These are phyloP conservation scores for Gryganskiella cystojenkinii DNA, from an alignment of 192 early-diverging fungal species.

Conservation along the genomic window DNA sequence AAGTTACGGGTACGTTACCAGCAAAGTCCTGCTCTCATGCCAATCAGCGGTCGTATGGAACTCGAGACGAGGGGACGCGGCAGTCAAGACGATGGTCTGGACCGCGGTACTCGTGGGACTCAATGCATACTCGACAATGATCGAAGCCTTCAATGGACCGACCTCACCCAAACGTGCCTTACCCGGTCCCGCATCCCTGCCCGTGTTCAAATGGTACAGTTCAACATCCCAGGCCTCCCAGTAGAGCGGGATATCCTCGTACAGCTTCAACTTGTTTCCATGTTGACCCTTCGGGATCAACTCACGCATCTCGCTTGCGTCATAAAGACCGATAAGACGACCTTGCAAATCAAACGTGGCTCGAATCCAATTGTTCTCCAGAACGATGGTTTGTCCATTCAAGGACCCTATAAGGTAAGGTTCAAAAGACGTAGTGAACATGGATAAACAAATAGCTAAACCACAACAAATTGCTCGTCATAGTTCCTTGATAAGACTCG, in stretches of 20 bases:
- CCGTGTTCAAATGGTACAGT: constrained; percentile 93
- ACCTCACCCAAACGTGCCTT: constrained; percentile 66
- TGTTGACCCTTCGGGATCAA: constrained; percentile 61
- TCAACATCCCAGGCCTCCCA: constrained; percentile 79
- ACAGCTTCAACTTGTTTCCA: constrained; percentile 84
- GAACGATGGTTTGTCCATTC: constrained; percentile 54
- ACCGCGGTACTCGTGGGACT: constrained; percentile 72
- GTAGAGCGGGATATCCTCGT: constrained; percentile 82
- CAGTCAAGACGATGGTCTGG: constrained; percentile 83
- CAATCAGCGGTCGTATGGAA: constrained; percentile 93
- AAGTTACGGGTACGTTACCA: constrained; percentile 9
- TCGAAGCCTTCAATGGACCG: constrained; percentile 84
- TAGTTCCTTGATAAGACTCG: not conserved
- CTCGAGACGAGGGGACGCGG: constrained; percentile 78
- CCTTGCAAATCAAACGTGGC: constrained; percentile 81
- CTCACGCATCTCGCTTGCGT: constrained; percentile 67
- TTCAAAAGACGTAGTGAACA: not conserved
- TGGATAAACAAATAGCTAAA: not conserved
- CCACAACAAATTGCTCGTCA: not conserved
- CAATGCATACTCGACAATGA: constrained; percentile 74
- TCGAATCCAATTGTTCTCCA: constrained; percentile 83
- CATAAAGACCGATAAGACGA: constrained; percentile 74
- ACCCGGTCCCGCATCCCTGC: constrained; percentile 68
- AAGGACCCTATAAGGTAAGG: constrained; percentile 11
- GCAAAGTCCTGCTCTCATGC: constrained; percentile 80